Percentiles rank a stretch among this genome's conserved stretches.
phyloP scores from a whole-genome alignment of 345 rosid species.

The Kandelia obovata region DNA sequence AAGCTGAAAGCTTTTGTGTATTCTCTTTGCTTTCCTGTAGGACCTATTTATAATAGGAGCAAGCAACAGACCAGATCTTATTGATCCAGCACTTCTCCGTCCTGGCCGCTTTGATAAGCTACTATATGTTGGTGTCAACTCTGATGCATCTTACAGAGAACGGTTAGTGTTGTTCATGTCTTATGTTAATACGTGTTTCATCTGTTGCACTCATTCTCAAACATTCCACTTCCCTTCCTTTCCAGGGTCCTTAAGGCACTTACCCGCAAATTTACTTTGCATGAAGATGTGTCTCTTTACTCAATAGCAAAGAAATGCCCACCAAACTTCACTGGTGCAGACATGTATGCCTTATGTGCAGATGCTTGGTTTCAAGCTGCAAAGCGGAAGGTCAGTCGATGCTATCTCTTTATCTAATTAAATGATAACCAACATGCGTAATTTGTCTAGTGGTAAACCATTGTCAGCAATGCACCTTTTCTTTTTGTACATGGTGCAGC shows the following conservation, averaged over 20 bases:
- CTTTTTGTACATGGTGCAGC: no score
- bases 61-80: conserved; percentile 95
- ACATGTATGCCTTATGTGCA: conserved; percentile 95
- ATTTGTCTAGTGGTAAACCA: no score
- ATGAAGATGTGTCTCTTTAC: conserved; percentile 73
- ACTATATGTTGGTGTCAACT: conserved; percentile 86
- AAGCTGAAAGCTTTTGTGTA: not conserved
- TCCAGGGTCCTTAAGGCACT: conserved; percentile 88
- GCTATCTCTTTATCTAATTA: not conserved
- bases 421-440: not conserved
- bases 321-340: conserved; percentile 91
- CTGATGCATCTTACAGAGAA: conserved; percentile 84
- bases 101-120: conserved; percentile 97
- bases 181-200: not conserved
- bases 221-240: conserved; percentile 13
- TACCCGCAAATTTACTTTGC: conserved; percentile 85
- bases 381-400: conserved; percentile 63
- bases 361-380: conserved; percentile 99
- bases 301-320: conserved; percentile 85
- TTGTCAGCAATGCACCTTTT: no score
- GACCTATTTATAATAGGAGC: conserved; percentile 97
- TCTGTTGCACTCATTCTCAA: conserved; percentile 1
- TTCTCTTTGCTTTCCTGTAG: conserved; percentile 25
- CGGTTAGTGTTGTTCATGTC: conserved; percentile 42
- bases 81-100: conserved; percentile 93